A percentile compares a stretch with the other conserved stretches of the same genome.
Conservation (phyloP, 2,329 filamentous ascomycete species). For the Coniochaeta sp. region DNA sequence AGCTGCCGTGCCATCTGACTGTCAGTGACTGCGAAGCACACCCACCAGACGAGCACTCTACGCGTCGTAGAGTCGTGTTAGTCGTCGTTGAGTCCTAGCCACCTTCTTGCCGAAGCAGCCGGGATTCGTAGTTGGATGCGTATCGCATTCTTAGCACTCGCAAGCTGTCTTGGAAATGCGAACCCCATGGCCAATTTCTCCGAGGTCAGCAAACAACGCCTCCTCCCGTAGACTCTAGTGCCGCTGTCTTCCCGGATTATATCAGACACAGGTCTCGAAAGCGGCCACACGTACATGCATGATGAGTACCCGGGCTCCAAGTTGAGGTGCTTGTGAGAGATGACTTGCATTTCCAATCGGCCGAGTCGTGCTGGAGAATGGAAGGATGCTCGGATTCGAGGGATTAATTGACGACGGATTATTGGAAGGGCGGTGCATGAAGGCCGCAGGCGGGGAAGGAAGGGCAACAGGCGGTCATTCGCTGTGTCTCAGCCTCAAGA, state of each 20-base stretch:
- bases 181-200: not conserved
- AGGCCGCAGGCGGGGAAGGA: not conserved
- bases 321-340: not conserved
- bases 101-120: conserved; percentile 9
- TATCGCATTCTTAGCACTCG: not conserved
- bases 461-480: conserved; percentile 1
- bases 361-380: not conserved
- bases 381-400: too few relatives aligned
- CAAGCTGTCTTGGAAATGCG: conserved; percentile 1
- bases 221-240: too few relatives aligned
- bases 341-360: not conserved
- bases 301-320: not conserved
- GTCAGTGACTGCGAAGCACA: not conserved
- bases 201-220: not conserved
- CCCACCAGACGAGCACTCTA: not conserved
- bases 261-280: not conserved
- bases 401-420: too few relatives aligned
- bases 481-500: conserved; percentile 8
- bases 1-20: conserved; percentile 13
- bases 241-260: not conserved
- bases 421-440: not conserved
- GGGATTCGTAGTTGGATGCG: conserved; percentile 4
- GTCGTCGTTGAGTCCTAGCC: too few relatives aligned
- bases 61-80: not conserved
- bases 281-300: conserved; percentile 7